Percentiles rank a stretch among this genome's conserved stretches.
Evolutionary conservation across 176 grass and related monocot species (phyloP).

Genomic region (Carex scoparia): DNA sequence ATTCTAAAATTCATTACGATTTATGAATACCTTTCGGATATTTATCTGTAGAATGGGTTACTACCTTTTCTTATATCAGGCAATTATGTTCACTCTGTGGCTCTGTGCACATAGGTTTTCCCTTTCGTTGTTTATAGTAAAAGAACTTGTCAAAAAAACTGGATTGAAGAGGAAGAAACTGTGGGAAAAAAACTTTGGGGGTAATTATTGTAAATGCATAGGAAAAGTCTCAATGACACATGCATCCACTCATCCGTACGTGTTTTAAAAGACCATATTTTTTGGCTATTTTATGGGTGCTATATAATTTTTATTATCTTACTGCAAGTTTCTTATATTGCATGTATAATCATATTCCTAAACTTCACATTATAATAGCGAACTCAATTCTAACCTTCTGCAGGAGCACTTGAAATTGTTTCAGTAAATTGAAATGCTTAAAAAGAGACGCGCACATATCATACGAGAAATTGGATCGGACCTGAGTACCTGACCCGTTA

Average conservation of each 20-base stretch:
- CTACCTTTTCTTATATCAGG: background rate
- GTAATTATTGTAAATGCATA: background rate
- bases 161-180: background rate
- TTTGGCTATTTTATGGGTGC: background rate
- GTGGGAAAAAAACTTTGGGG: background rate
- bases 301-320: background rate
- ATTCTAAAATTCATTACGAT: background rate
- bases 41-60: background rate
- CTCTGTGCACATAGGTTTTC: background rate
- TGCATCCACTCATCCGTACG: background rate
- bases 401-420: background rate
- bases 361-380: background rate
- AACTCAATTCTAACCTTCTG: background rate
- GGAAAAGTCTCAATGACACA: background rate
- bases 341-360: background rate
- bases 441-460: background rate
- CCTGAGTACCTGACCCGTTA: background rate
- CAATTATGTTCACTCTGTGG: background rate
- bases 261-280: background rate
- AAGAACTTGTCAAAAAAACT: background rate
- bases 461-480: background rate
- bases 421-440: conserved; percentile 2
- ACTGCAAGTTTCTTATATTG: background rate
- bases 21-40: background rate
- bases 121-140: background rate